Evolutionary conservation across 148 eudicot species (phyloP), one percentile per base, ranked within the genome.

Genomic region (Hydrangea macrophylla): DNA sequence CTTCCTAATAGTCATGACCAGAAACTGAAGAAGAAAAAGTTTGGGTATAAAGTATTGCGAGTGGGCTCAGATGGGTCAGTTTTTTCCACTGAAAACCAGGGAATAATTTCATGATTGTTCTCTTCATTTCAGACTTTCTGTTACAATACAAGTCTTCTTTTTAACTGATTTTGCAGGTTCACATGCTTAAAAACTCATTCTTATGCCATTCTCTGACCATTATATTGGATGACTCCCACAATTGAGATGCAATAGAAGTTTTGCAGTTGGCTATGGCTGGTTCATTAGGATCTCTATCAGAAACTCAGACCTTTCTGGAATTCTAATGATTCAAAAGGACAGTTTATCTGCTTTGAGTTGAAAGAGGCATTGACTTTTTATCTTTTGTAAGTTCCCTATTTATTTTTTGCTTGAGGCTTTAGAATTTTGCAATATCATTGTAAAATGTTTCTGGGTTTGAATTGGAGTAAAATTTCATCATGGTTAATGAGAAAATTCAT

Each of bases 11-110:
- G 74, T 69, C 60, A 36, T 58, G 70, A 67, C 80, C 58, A 60
- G 35, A 70, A 73, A 30, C 82, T 48, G 71, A 62, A 79, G 64
- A 53, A 75, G 30, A 64, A 71, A 58, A 70, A 45, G 35, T 33
- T 11, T 22, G 55, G 56, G 54, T 56, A 61, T 55, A 80, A 78
- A 78, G 67, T 15, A 45, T 20, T 57, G 28, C 77, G 65, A 71
- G 55, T 80, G 70, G 74, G 58, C 44, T 64, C 70, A 65, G 73
- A 69, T 58, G 77, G 64, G 68, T 63, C 61, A 62, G 60, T 13
- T 63, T 70, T 74, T 75, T n/a, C n/a, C 86, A 77, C 90, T 81
- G 85, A 91, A 85, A 80, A 76, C 82, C 79, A 76, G 90, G 84
- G 59, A 55, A 44, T 51, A 27, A 9, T 48, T 60, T 55, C 71